phyloP scores from a whole-genome alignment of 208 protist species.

The Trypanosoma melophagium region DNA sequence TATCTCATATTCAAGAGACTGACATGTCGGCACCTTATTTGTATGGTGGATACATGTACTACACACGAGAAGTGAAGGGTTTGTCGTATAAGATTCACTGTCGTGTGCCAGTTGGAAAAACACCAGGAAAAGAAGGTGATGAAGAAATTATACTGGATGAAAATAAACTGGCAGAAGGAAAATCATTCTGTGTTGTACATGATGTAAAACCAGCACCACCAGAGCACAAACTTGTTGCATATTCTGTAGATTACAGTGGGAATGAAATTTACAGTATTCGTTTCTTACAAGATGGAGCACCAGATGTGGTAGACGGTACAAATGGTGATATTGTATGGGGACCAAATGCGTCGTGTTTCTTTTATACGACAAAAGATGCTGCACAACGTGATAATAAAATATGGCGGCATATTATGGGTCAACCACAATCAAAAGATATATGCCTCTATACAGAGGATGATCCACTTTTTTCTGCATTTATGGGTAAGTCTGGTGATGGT shows the following conservation, averaged over 20 bases:
- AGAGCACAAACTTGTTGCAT: constrained; percentile 64
- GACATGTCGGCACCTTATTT: constrained; percentile 74
- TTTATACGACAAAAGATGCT: constrained; percentile 84
- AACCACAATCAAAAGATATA: constrained; percentile 67
- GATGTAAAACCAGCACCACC: constrained; percentile 56
- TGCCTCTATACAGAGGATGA: constrained; percentile 81
- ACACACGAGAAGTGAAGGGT: constrained; percentile 78
- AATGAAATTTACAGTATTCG: constrained; percentile 86
- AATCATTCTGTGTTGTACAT: constrained; percentile 74
- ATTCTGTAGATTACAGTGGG: constrained; percentile 83
- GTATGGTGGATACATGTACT: constrained; percentile 75
- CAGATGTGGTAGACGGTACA: constrained; percentile 64
- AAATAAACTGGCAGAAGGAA: constrained; percentile 81
- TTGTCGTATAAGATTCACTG: constrained; percentile 89
- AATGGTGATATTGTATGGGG: constrained; percentile 81
- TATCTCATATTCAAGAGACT: constrained; percentile 86
- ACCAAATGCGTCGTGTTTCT: constrained; percentile 59
- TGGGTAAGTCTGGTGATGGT: constrained; percentile 61
- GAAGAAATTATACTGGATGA: constrained; percentile 84
- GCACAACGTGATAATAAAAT: constrained; percentile 79
- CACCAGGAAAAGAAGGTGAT: constrained; percentile 39
- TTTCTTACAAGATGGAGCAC: constrained; percentile 39
- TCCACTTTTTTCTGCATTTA: constrained; percentile 60
- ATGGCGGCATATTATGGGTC: constrained; percentile 82
- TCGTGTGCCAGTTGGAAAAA: constrained; percentile 52